Conservation (phyloP, 306 rosid genomes). For the Crotalaria pallida region DNA sequence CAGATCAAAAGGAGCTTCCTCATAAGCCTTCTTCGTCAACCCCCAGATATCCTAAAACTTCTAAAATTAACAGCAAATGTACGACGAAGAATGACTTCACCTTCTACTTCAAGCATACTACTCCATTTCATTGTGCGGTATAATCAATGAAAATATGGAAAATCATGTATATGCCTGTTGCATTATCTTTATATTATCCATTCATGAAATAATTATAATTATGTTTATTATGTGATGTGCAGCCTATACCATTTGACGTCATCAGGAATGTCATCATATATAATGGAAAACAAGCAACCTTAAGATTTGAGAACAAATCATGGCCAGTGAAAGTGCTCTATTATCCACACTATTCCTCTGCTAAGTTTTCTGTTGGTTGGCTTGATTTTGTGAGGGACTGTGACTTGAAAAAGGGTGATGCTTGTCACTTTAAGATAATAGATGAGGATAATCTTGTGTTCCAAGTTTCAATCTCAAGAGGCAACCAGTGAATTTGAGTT, state of each 20-base stretch:
- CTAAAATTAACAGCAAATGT: not conserved
- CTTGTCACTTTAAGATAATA: constrained; percentile 30
- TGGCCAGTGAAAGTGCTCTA: not conserved
- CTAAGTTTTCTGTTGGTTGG: constrained; percentile 24
- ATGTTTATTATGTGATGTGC: not conserved
- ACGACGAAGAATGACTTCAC: not conserved
- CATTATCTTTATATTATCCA: not conserved
- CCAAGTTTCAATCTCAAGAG: constrained; percentile 11
- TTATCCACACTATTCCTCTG: not conserved
- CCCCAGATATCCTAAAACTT: not conserved
- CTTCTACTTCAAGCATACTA: not conserved
- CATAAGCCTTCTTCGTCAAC: not conserved
- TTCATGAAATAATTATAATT: not conserved
- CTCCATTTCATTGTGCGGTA: not conserved
- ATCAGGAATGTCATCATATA: not conserved
- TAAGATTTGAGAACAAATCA: not conserved
- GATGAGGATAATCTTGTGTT: constrained; percentile 1
- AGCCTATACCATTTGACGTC: not conserved
- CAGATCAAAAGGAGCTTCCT: not conserved
- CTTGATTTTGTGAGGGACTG: not conserved
- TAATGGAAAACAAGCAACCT: not conserved
- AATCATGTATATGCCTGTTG: not conserved
- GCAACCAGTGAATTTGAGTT: not conserved
- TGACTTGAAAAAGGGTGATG: constrained; percentile 22
- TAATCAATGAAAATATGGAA: not conserved